Percentiles rank a stretch among this genome's conserved stretches.
Conservation (phyloP, 2,329 filamentous ascomycete genomes). For the Cytospora mali region DNA sequence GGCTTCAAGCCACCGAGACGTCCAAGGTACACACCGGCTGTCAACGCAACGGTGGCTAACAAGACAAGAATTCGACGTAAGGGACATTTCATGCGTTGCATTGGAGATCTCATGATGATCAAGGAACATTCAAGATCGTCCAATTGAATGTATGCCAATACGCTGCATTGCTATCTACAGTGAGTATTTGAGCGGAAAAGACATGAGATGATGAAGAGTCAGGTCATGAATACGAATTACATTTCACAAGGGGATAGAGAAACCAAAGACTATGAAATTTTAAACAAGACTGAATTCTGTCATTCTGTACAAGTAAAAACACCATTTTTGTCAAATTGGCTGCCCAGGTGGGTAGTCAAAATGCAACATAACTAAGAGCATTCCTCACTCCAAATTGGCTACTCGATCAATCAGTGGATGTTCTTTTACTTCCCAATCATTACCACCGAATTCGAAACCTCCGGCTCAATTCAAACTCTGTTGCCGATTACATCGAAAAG, state of each 20-base stretch:
- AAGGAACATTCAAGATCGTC: neutral
- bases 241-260: neutral
- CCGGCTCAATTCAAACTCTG: neutral
- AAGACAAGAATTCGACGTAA: too few relatives aligned
- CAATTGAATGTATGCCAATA: too few relatives aligned
- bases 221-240: neutral
- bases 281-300: neutral
- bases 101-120: neutral
- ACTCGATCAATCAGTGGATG: neutral
- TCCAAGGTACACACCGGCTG: too few relatives aligned
- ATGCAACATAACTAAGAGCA: too few relatives aligned
- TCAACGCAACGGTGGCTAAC: too few relatives aligned
- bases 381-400: too few relatives aligned
- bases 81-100: too few relatives aligned
- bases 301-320: neutral
- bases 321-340: too few relatives aligned
- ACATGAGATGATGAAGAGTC: neutral
- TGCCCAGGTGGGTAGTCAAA: too few relatives aligned
- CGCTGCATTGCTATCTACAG: too few relatives aligned
- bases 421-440: neutral
- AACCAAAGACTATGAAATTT: neutral
- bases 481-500: slow-evolving; percentile 5
- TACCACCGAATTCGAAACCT: neutral
- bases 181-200: too few relatives aligned
- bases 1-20: too few relatives aligned